Percentiles rank a stretch among this genome's conserved stretches.
phyloP scores from a whole-genome alignment of 768 basidiomycete genomes.

The Tricholoma furcatifolium region DNA sequence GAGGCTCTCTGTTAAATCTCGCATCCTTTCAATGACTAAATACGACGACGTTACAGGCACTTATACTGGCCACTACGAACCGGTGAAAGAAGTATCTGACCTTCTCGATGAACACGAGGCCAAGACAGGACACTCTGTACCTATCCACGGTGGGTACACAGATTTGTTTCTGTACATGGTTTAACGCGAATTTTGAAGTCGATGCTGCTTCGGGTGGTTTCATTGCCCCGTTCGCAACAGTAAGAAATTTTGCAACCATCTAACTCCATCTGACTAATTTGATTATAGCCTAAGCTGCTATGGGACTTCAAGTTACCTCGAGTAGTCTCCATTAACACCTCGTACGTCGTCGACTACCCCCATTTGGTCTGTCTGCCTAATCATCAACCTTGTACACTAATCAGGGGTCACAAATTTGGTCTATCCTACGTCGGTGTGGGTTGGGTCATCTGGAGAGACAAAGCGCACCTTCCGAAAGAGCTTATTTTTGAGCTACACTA shows the following conservation, averaged over 20 bases:
- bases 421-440: slow-evolving; percentile 60
- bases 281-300: slow-evolving; percentile 46
- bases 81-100: slow-evolving; percentile 82
- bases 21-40: slow-evolving; percentile 44
- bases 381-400: background rate
- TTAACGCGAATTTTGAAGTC: slow-evolving; percentile 34
- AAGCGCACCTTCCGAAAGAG: slow-evolving; percentile 62
- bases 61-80: slow-evolving; percentile 75
- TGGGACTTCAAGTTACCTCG: slow-evolving; percentile 68
- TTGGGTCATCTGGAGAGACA: slow-evolving; percentile 68
- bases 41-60: slow-evolving; percentile 41
- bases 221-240: slow-evolving; percentile 59
- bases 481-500: slow-evolving; percentile 71
- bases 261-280: slow-evolving; percentile 16
- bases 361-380: too few relatives aligned
- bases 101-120: slow-evolving; percentile 64
- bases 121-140: slow-evolving; percentile 58
- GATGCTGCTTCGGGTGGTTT: slow-evolving; percentile 71
- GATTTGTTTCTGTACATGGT: slow-evolving; percentile 38
- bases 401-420: slow-evolving; percentile 66
- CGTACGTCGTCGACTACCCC: slow-evolving; percentile 27
- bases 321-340: slow-evolving; percentile 61
- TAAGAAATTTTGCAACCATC: slow-evolving; percentile 15
- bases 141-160: slow-evolving; percentile 64
- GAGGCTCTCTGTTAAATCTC: slow-evolving; percentile 7